Evolutionary conservation across 768 basidiomycete species (phyloP).

Genomic region (Macrolepiota fuliginosa): DNA sequence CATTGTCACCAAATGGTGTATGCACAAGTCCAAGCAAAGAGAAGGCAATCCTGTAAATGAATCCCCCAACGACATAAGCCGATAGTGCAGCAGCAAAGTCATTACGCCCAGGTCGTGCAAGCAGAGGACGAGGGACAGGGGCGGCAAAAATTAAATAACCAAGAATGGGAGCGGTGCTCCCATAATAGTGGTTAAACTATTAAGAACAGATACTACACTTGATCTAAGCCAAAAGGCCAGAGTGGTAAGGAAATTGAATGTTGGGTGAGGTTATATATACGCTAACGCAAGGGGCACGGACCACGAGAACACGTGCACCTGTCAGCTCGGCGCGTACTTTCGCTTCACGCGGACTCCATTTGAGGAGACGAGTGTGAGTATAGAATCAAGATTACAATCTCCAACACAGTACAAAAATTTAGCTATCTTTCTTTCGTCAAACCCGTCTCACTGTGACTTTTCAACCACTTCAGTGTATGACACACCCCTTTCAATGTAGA

Average conservation of each 20-base stretch:
- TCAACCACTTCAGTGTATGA: constrained; percentile 39
- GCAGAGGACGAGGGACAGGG: constrained; percentile 48
- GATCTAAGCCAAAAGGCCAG: constrained; percentile 85
- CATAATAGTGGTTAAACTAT: constrained; percentile 62
- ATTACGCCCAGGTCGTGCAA: constrained; percentile 47
- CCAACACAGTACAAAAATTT: not conserved
- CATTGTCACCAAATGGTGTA: not conserved
- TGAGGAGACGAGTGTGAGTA: too few species aligned
- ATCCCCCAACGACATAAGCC: constrained; percentile 63
- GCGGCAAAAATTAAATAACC: constrained; percentile 59
- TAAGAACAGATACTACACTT: constrained; percentile 88
- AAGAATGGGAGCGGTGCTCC: constrained; percentile 50
- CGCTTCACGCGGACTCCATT: too few species aligned
- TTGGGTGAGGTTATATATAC: not conserved
- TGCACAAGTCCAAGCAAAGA: constrained; percentile 5
- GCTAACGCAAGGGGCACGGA: not conserved
- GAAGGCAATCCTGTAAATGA: constrained; percentile 15
- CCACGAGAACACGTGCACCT: not conserved
- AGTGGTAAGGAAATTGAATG: constrained; percentile 50
- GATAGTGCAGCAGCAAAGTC: constrained; percentile 49
- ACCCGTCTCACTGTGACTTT: too few species aligned
- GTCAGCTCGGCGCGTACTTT: too few species aligned
- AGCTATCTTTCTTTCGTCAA: not conserved
- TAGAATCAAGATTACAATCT: too few species aligned
- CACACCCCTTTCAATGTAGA: constrained; percentile 55